phyloP scores from a whole-genome alignment of 768 basidiomycete species.

The Saitozyma sp. region DNA sequence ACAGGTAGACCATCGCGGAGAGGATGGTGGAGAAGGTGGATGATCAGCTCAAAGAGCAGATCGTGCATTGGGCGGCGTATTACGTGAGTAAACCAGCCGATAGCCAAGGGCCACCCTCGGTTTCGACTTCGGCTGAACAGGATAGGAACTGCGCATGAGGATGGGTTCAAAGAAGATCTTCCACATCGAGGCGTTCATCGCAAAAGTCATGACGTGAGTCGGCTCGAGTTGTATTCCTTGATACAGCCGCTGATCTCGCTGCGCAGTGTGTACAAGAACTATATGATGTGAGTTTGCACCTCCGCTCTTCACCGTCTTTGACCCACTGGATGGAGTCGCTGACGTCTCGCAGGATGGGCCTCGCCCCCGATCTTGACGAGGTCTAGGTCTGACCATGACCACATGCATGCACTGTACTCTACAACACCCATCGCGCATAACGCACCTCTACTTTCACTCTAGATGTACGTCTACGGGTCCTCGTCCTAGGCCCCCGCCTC shows the following conservation, averaged over 20 bases:
- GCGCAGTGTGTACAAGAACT: slow-evolving; percentile 25
- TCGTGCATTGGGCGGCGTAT: slow-evolving; percentile 97
- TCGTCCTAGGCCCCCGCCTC: slow-evolving; percentile 1
- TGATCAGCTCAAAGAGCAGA: slow-evolving; percentile 82
- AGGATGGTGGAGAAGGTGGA: slow-evolving; percentile 83
- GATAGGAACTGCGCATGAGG: slow-evolving; percentile 92
- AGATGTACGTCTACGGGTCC: slow-evolving; percentile 10
- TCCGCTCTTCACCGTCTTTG: neutral
- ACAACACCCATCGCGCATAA: neutral
- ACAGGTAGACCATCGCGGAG: slow-evolving; percentile 78
- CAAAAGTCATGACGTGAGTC: slow-evolving; percentile 78
- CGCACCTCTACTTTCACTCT: neutral
- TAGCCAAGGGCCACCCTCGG: neutral
- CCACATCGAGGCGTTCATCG: slow-evolving; percentile 95
- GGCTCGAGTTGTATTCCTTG: neutral
- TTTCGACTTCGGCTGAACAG: slow-evolving; percentile 3
- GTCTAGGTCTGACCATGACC: neutral
- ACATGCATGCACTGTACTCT: neutral
- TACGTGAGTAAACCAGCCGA: slow-evolving; percentile 63
- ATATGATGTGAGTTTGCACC: slow-evolving; percentile 16
- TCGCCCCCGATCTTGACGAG: slow-evolving; percentile 14
- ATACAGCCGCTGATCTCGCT: slow-evolving; percentile 3
- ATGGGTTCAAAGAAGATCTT: slow-evolving; percentile 89
- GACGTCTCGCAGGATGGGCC: slow-evolving; percentile 10
- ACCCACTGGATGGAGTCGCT: neutral